Evolutionary conservation across 352 stramenopile genomes (phyloP).

Genomic region (Globisporangium iwayamae): DNA sequence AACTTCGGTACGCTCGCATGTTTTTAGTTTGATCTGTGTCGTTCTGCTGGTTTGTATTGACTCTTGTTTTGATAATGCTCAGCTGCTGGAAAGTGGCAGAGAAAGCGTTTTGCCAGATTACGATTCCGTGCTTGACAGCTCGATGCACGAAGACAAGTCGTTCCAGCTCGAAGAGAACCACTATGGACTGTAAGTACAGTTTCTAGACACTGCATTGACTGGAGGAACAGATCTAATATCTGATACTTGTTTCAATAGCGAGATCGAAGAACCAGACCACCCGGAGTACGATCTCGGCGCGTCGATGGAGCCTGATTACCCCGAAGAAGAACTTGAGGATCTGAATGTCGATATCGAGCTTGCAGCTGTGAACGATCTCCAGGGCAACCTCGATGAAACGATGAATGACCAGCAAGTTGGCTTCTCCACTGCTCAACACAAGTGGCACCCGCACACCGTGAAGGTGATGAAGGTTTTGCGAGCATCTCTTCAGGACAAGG

Average conservation of each 20-base stretch:
- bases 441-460: constrained; percentile 98
- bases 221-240: background rate
- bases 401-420: constrained; percentile 29
- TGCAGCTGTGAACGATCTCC: constrained; percentile 72
- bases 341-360: constrained; percentile 81
- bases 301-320: constrained; percentile 40
- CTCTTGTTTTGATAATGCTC: background rate
- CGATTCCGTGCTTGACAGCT: constrained; percentile 12
- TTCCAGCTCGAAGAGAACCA: constrained; percentile 35
- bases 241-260: constrained; percentile 6
- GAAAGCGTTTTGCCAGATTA: constrained; percentile 16
- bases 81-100: constrained; percentile 6
- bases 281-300: constrained; percentile 55
- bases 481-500: constrained; percentile 70
- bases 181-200: constrained; percentile 12
- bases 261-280: constrained; percentile 38
- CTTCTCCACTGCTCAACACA: constrained; percentile 76
- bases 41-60: background rate
- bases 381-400: constrained; percentile 49
- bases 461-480: constrained; percentile 92
- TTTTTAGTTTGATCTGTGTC: background rate
- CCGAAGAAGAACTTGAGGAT: constrained; percentile 50
- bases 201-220: background rate
- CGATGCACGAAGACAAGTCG: constrained; percentile 34
- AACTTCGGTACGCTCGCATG: constrained; percentile 33